These are phyloP conservation scores for Globisporangium heterothallicum DNA, from an alignment of 352 stramenopile genomes.

Conservation along the genomic window DNA sequence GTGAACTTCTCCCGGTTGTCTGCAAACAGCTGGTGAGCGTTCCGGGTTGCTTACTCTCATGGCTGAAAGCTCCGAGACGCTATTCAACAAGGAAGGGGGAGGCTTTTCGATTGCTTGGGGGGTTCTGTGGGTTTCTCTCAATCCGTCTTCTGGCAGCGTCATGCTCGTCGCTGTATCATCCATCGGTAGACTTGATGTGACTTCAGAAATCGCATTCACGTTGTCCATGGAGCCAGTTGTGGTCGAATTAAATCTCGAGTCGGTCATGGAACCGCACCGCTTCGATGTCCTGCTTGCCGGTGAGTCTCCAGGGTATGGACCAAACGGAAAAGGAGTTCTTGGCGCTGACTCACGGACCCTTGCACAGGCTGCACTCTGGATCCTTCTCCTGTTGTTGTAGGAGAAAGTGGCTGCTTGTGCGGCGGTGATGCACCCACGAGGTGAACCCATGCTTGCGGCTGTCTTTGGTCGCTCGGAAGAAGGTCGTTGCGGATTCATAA, in stretches of 20 bases:
- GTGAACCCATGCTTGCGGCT: neutral
- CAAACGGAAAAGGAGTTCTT: too few species aligned
- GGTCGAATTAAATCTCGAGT: neutral
- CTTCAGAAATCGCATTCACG: neutral
- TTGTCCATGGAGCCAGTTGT: neutral
- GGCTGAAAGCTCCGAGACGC: too few species aligned
- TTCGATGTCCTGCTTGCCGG: too few species aligned
- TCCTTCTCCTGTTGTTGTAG: conserved; percentile 1
- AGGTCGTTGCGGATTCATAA: conserved; percentile 2
- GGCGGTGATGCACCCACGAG: conserved; percentile 4
- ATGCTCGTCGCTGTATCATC: too few species aligned
- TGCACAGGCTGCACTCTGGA: conserved; percentile 4
- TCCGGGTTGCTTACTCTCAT: too few species aligned
- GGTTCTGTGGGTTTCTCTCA: too few species aligned
- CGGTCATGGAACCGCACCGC: too few species aligned
- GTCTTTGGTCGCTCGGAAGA: conserved; percentile 5
- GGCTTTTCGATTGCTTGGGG: too few species aligned
- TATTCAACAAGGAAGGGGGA: too few species aligned
- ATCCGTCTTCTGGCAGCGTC: too few species aligned
- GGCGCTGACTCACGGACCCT: neutral
- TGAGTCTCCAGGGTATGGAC: too few species aligned
- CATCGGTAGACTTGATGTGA: neutral
- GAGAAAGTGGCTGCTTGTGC: conserved; percentile 10
- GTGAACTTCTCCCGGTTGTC: neutral
- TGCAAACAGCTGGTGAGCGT: neutral